Conservation (phyloP, 2,329 filamentous ascomycete genomes). For the Mariannaea sp. region DNA sequence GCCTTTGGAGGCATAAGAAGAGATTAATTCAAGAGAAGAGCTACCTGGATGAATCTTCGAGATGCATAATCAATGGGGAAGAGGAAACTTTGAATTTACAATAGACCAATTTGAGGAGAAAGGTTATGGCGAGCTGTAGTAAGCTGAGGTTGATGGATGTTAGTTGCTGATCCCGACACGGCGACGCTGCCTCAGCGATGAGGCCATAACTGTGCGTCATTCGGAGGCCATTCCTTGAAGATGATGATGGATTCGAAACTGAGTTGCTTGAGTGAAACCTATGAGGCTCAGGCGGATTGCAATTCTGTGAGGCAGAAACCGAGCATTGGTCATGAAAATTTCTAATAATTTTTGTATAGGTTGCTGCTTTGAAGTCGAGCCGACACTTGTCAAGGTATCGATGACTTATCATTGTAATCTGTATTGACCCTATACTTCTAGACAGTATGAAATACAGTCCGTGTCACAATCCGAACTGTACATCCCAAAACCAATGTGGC, state of each 20-base stretch:
- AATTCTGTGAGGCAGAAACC: too few relatives aligned
- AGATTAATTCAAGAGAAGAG: neutral
- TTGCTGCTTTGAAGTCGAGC: neutral
- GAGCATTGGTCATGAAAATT: too few relatives aligned
- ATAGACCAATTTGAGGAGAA: neutral
- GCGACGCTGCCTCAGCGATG: neutral
- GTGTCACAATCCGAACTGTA: slow-evolving; percentile 14
- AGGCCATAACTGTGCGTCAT: neutral
- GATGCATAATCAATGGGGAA: neutral
- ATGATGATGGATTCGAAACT: too few relatives aligned
- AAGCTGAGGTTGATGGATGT: neutral
- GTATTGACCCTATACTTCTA: too few relatives aligned
- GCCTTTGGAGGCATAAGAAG: slow-evolving; percentile 12
- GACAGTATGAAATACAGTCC: neutral
- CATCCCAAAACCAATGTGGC: too few relatives aligned
- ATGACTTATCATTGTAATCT: too few relatives aligned
- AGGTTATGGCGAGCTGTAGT: neutral
- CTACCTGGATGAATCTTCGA: neutral
- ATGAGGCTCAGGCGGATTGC: too few relatives aligned
- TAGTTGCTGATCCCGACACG: neutral
- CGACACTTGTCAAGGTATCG: neutral
- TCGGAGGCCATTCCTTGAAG: neutral
- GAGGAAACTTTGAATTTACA: neutral
- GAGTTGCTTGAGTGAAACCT: too few relatives aligned
- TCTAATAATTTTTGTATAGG: neutral